A percentile compares a stretch with the other conserved stretches of the same genome.
Evolutionary conservation across 805 yeast species (phyloP).

Genomic region (Saccharomycopsis microspora): DNA sequence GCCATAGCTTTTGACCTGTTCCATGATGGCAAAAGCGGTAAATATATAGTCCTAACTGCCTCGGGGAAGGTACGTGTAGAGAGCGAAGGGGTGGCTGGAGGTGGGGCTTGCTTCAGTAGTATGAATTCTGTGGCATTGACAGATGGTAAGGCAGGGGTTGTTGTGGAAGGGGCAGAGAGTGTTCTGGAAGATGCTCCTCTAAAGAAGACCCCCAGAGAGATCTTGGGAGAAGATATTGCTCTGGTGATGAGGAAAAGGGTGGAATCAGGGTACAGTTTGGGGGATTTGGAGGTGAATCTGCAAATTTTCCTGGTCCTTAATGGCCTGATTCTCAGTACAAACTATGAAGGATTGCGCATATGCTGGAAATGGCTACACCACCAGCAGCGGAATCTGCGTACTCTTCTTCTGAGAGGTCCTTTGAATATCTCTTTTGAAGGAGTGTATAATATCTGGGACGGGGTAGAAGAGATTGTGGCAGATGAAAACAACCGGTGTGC

Average conservation of each 20-base stretch:
- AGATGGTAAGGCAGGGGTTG: background rate
- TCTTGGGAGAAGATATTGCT: slow-evolving; percentile 65
- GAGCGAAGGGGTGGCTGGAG: too few relatives aligned
- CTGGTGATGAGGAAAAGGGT: slow-evolving; percentile 65
- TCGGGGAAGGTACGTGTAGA: too few relatives aligned
- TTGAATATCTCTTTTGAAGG: slow-evolving; percentile 83
- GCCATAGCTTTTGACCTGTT: too few relatives aligned
- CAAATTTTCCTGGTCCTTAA: slow-evolving; percentile 22
- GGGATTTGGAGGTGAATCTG: slow-evolving; percentile 26
- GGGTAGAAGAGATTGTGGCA: slow-evolving; percentile 34
- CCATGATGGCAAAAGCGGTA: too few relatives aligned
- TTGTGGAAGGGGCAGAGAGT: background rate
- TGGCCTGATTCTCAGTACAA: slow-evolving; percentile 50
- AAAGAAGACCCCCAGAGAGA: slow-evolving; percentile 21
- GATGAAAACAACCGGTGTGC: slow-evolving; percentile 21
- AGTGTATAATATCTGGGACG: slow-evolving; percentile 83
- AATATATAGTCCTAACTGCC: too few relatives aligned
- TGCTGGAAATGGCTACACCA: slow-evolving; percentile 90
- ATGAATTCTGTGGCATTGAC: slow-evolving; percentile 22
- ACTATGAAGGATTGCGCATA: slow-evolving; percentile 46
- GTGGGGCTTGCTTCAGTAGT: slow-evolving; percentile 4
- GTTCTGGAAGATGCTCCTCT: background rate
- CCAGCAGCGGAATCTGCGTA: slow-evolving; percentile 41
- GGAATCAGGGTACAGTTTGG: slow-evolving; percentile 55
- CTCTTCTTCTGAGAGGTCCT: slow-evolving; percentile 53